Evolutionary conservation across 2,329 filamentous ascomycete species (phyloP).

Genomic region (Pseudocercospora macadamiae): DNA sequence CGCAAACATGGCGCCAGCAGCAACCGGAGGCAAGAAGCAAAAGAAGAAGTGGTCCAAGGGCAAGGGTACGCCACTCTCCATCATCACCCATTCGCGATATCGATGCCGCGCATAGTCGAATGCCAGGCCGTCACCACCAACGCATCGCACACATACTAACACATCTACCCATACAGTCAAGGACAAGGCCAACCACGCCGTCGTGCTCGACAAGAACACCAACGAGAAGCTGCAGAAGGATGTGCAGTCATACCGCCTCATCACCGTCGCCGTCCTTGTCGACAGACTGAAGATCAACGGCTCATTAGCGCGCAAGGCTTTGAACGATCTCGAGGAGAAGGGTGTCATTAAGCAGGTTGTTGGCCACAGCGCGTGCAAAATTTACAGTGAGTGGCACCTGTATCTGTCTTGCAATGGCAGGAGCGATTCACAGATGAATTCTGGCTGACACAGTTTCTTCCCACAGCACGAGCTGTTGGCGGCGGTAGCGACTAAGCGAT

Average conservation of each 20-base stretch:
- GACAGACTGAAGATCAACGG: conserved; percentile 99
- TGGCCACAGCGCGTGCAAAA: conserved; percentile 94
- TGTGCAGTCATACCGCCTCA: conserved; percentile 99
- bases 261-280: conserved; percentile 97
- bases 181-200: conserved; percentile 99
- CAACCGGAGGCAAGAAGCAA: conserved; percentile 74
- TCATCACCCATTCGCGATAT: conserved; percentile 7
- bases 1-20: conserved; percentile 41
- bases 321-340: conserved; percentile 95
- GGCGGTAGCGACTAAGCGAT: conserved; percentile 22
- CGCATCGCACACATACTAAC: conserved; percentile 26
- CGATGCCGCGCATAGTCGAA: conserved; percentile 15
- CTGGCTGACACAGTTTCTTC: conserved; percentile 12
- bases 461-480: conserved; percentile 20
- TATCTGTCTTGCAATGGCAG: conserved; percentile 90
- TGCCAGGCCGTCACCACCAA: background rate
- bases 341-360: conserved; percentile 98
- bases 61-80: conserved; percentile 40
- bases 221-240: conserved; percentile 99
- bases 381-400: conserved; percentile 75
- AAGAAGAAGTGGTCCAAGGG: conserved; percentile 79
- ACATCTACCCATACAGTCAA: conserved; percentile 70
- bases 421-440: conserved; percentile 96
- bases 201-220: conserved; percentile 97
- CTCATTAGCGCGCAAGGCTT: conserved; percentile 86